Conservation (phyloP, 257 asterid species). For the Dorcoceras hygrometricum region DNA sequence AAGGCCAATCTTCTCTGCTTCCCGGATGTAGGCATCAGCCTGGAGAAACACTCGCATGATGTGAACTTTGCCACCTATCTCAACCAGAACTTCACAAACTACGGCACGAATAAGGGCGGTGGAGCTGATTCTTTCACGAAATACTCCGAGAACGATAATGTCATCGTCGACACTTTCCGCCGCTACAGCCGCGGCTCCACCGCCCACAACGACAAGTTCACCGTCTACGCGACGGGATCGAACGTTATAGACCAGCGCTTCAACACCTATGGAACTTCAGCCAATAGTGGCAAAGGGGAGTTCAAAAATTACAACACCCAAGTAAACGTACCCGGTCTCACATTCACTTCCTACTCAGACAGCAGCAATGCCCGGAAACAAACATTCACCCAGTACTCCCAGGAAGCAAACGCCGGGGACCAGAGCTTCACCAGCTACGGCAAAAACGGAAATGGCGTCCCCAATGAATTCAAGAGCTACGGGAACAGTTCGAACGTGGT, state of each 20-base stretch:
- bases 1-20: conserved; percentile 63
- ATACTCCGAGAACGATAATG: conserved; percentile 46
- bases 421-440: conserved; percentile 63
- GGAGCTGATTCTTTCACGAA: conserved; percentile 50
- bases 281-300: conserved; percentile 61
- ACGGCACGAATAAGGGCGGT: conserved; percentile 51
- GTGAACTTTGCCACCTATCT: conserved; percentile 43
- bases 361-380: conserved; percentile 50
- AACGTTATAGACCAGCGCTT: conserved; percentile 65
- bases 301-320: conserved; percentile 42
- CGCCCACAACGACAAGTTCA: conserved; percentile 51
- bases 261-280: conserved; percentile 56
- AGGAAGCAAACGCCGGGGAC: conserved; percentile 58
- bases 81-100: conserved; percentile 61
- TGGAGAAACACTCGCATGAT: conserved; percentile 46
- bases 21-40: conserved; percentile 50
- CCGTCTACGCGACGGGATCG: conserved; percentile 42
- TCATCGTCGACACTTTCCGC: conserved; percentile 51
- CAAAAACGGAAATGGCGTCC: conserved; percentile 63
- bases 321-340: conserved; percentile 48
- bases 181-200: conserved; percentile 75
- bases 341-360: conserved; percentile 70
- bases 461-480: conserved; percentile 52
- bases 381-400: conserved; percentile 39
- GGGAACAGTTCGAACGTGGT: conserved; percentile 58